Percentiles rank a stretch among this genome's conserved stretches.
Conservation (phyloP, 192 early-diverging fungal genomes). For the Backusella tuberculispora region DNA sequence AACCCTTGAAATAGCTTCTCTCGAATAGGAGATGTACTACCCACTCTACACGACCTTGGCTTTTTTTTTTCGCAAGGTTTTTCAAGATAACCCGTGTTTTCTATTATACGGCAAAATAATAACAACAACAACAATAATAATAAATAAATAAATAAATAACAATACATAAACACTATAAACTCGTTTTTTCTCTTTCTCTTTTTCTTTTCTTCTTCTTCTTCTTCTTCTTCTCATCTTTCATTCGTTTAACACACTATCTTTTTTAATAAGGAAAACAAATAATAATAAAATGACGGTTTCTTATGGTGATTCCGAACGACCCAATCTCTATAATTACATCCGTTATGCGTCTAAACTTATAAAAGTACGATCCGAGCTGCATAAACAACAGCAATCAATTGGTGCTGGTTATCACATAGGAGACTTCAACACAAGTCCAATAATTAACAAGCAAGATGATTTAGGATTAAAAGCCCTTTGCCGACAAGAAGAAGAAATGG, state of each 20-base stretch:
- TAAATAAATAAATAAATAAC: slow-evolving; percentile 10
- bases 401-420: no score
- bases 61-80: background rate
- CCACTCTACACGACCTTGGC: background rate
- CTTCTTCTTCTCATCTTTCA: background rate
- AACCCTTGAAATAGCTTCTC: slow-evolving; percentile 5
- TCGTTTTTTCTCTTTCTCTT: background rate
- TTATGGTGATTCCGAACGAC: background rate
- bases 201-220: background rate
- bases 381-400: background rate
- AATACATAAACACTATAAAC: background rate
- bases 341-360: background rate
- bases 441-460: no score
- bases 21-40: background rate
- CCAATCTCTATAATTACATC: background rate
- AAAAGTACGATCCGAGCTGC: background rate
- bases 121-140: no score
- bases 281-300: background rate
- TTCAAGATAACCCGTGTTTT: background rate
- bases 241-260: background rate
- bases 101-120: background rate
- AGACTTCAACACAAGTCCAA: background rate
- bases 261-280: background rate
- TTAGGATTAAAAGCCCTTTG: no score
- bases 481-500: no score